Base-by-base conservation (phyloP, 2,329 filamentous ascomycete species). In the Stachybotrys echinatus region DNA sequence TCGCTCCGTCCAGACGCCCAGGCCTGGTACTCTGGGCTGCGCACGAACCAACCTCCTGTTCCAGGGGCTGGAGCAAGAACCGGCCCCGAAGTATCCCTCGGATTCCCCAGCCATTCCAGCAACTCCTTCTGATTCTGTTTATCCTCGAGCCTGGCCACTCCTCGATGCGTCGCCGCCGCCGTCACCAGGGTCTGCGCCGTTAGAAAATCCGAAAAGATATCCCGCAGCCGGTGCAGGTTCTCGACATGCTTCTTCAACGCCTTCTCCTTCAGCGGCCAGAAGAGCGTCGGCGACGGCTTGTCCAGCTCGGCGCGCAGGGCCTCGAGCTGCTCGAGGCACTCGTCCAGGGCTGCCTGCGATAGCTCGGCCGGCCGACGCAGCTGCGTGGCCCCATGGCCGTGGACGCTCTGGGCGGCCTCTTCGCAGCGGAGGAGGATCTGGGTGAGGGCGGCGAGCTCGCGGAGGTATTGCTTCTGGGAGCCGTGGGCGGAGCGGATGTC, bases 401-500 rank as follows among this genome's bases (percentile, higher is more conserved):
- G 20, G 21, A 23, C 12, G 42, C 12, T 23, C 6, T 22, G 19
- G 10, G 23, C n/a, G 8, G 42, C 42, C 27, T 23, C 42, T 18
- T 23, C 42, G 42, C 42, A 23, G 8, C 42, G 42, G 14, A 45
- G n/a, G 2, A 23, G 19, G 18, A 23, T 12, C 12, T 45, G 18
- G 20, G 40, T 23, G 20, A 45, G 20, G 18, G 20, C 42, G 20
- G 21, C 23, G 20, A 44, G 20, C 42, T 31, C 31, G 3, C 21
- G 8, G 3, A 42, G 18, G 12, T 53, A 50, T 23, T 48, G 31
- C 34, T 54, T 55, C 17, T 52, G 45, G 42, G 42, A 23, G 3
- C 52, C 37, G 3, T 42, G 12, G 3, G 50, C 6, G 18, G 23
- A 53, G 20, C 8, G 19, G 7, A 54, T 56, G 31, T 49, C 54